Evolutionary conservation across 2,329 filamentous ascomycete genomes (phyloP).

Genomic region (Colletotrichum chlorophyti): DNA sequence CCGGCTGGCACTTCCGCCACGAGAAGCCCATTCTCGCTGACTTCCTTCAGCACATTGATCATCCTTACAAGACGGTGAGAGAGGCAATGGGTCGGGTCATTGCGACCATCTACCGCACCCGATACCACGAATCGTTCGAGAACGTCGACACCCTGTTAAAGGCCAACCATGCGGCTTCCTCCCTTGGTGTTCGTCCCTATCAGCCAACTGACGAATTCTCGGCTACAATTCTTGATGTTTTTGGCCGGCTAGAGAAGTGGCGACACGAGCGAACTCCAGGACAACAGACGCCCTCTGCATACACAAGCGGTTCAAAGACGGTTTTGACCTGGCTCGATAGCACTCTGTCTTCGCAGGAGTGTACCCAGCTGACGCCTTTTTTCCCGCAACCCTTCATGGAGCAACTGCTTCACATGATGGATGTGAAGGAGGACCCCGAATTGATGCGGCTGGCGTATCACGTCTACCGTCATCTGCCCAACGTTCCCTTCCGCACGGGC

Average conservation of each 20-base stretch:
- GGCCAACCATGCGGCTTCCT: constrained; percentile 79
- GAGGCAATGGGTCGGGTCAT: constrained; percentile 93
- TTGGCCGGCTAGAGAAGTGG: constrained; percentile 84
- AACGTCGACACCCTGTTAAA: constrained; percentile 78
- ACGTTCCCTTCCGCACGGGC: constrained; percentile 88
- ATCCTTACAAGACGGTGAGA: constrained; percentile 96
- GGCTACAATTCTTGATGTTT: constrained; percentile 75
- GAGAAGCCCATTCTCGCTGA: constrained; percentile 88
- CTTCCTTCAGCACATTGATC: constrained; percentile 90
- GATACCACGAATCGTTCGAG: constrained; percentile 93
- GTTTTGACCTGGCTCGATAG: constrained; percentile 94
- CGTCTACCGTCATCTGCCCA: constrained; percentile 94
- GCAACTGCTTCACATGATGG: constrained; percentile 98
- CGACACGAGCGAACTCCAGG: constrained; percentile 82
- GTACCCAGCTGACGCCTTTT: constrained; percentile 87
- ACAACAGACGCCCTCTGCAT: constrained; percentile 91
- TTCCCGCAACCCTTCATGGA: constrained; percentile 91
- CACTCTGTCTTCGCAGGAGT: constrained; percentile 90
- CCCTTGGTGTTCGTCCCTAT: constrained; percentile 86
- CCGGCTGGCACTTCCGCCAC: constrained; percentile 94
- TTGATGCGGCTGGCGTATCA: constrained; percentile 94
- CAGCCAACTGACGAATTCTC: constrained; percentile 77
- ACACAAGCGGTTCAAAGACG: constrained; percentile 96
- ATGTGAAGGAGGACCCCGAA: constrained; percentile 97
- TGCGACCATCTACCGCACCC: constrained; percentile 85